These are phyloP conservation scores for Paragyromitra xinjiangensis DNA, from an alignment of 495 filamentous ascomycete species.

Conservation along the genomic window DNA sequence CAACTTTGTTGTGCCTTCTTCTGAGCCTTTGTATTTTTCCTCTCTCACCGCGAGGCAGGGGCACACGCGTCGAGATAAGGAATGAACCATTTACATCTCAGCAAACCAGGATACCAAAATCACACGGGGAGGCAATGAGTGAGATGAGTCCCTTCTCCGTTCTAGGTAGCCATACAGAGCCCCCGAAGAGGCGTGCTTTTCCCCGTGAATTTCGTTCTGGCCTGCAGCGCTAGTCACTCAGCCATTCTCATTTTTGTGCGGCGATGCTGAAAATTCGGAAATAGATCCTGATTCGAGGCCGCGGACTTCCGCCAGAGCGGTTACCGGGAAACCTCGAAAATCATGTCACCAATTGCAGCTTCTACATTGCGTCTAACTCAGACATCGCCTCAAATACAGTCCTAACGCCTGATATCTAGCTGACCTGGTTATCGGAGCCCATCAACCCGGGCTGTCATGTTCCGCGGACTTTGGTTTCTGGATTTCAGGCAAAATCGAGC, in stretches of 20 bases:
- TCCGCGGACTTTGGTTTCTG: slow-evolving; percentile 9
- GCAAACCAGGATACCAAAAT: slow-evolving; percentile 26
- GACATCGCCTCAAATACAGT: slow-evolving; percentile 29
- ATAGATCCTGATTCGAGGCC: slow-evolving; percentile 31
- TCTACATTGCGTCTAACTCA: slow-evolving; percentile 16
- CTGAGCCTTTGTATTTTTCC: slow-evolving; percentile 26
- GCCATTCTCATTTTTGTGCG: slow-evolving; percentile 32
- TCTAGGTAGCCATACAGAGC: slow-evolving; percentile 31
- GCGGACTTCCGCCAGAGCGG: slow-evolving; percentile 33
- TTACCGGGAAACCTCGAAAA: slow-evolving; percentile 8
- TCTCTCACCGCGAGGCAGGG: slow-evolving; percentile 39
- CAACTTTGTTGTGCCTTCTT: slow-evolving; percentile 24
- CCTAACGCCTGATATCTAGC: slow-evolving; percentile 27
- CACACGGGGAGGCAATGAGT: slow-evolving; percentile 24
- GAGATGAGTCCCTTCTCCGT: slow-evolving; percentile 25
- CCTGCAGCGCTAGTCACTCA: slow-evolving; percentile 47
- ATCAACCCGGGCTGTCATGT: slow-evolving; percentile 37
- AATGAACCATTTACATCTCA: slow-evolving; percentile 34
- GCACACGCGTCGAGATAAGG: slow-evolving; percentile 40
- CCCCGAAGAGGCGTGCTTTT: slow-evolving; percentile 14
- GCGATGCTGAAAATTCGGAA: slow-evolving; percentile 18
- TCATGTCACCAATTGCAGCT: slow-evolving; percentile 24
- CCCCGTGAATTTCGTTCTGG: slow-evolving; percentile 36
- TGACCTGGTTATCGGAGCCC: slow-evolving; percentile 47
- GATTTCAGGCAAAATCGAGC: slow-evolving; percentile 6